Percentiles rank a stretch among this genome's conserved stretches.
Evolutionary conservation across 208 protist species (phyloP).

Genomic region (Trypanosoma conorhini): DNA sequence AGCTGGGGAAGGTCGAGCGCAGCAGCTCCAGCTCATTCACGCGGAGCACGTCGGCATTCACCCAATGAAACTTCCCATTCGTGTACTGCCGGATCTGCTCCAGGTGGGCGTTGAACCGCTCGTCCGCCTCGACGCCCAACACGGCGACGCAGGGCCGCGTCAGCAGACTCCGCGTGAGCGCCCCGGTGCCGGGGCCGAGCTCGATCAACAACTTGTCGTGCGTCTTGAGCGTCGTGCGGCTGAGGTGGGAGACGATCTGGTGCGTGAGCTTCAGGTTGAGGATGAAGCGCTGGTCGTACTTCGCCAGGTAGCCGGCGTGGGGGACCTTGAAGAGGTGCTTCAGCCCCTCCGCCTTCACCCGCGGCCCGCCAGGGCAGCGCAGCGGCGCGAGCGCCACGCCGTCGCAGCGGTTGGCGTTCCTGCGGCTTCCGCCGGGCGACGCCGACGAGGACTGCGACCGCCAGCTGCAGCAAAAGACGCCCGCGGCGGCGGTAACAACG

Average conservation of each 20-base stretch:
- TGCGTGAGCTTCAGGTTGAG: slow-evolving; percentile 90
- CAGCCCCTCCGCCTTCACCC: slow-evolving; percentile 73
- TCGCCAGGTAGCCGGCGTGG: slow-evolving; percentile 79
- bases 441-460: slow-evolving; percentile 1
- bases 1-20: slow-evolving; percentile 46
- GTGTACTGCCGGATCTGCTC: slow-evolving; percentile 83
- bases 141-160: slow-evolving; percentile 82
- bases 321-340: slow-evolving; percentile 89
- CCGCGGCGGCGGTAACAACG: background rate
- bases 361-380: slow-evolving; percentile 81
- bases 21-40: slow-evolving; percentile 77
- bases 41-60: slow-evolving; percentile 80
- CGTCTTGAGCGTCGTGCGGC: slow-evolving; percentile 63
- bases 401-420: background rate
- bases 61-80: slow-evolving; percentile 84
- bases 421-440: slow-evolving; percentile 1
- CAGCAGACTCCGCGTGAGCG: slow-evolving; percentile 84
- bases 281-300: slow-evolving; percentile 89
- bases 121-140: slow-evolving; percentile 78
- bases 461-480: background rate
- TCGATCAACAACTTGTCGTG: slow-evolving; percentile 84
- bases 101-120: slow-evolving; percentile 80
- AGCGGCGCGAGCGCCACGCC: slow-evolving; percentile 52
- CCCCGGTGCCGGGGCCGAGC: slow-evolving; percentile 78
- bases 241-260: slow-evolving; percentile 66